Percentiles rank a stretch among this genome's conserved stretches.
Evolutionary conservation across 2,329 filamentous ascomycete species (phyloP).

Genomic region (Aaosphaeria pasadenensis): DNA sequence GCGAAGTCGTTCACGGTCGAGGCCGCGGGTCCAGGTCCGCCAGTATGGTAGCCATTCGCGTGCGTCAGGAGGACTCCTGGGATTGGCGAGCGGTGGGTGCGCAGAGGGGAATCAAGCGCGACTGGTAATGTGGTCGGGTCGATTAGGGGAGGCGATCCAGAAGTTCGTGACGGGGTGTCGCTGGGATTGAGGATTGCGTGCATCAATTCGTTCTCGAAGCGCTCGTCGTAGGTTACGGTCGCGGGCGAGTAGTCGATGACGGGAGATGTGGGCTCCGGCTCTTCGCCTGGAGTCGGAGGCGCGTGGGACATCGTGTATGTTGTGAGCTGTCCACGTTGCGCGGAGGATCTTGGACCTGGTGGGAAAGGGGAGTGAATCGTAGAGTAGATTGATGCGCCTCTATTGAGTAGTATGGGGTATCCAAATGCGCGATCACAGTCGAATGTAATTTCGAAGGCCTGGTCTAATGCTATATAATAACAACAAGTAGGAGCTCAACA

Average conservation of each 20-base stretch:
- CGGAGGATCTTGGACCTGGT: slow-evolving; percentile 17
- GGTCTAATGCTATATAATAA: too few relatives aligned
- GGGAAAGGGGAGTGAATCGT: too few relatives aligned
- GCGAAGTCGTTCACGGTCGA: slow-evolving; percentile 34
- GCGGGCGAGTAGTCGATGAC: slow-evolving; percentile 42
- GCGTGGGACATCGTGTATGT: slow-evolving; percentile 16
- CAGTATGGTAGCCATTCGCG: slow-evolving; percentile 45
- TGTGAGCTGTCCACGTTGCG: too few relatives aligned
- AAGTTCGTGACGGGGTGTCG: slow-evolving; percentile 14
- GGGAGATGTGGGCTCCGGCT: slow-evolving; percentile 24
- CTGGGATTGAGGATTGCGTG: slow-evolving; percentile 35
- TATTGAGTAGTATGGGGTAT: too few relatives aligned
- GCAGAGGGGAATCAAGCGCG: slow-evolving; percentile 40
- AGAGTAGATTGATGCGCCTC: too few relatives aligned
- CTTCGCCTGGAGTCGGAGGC: slow-evolving; percentile 31
- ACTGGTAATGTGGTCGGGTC: slow-evolving; percentile 39
- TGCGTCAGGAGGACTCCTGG: slow-evolving; percentile 46
- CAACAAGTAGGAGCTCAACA: too few relatives aligned
- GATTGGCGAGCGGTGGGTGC: slow-evolving; percentile 42
- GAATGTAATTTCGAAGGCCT: too few relatives aligned
- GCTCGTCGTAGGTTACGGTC: slow-evolving; percentile 42
- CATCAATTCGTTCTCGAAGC: slow-evolving; percentile 46
- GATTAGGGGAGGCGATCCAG: slow-evolving; percentile 24
- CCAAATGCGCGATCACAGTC: too few relatives aligned
- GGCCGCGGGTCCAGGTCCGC: slow-evolving; percentile 43